phyloP scores from a whole-genome alignment of 2,329 filamentous ascomycete species.

The Elsinoe fawcettii region DNA sequence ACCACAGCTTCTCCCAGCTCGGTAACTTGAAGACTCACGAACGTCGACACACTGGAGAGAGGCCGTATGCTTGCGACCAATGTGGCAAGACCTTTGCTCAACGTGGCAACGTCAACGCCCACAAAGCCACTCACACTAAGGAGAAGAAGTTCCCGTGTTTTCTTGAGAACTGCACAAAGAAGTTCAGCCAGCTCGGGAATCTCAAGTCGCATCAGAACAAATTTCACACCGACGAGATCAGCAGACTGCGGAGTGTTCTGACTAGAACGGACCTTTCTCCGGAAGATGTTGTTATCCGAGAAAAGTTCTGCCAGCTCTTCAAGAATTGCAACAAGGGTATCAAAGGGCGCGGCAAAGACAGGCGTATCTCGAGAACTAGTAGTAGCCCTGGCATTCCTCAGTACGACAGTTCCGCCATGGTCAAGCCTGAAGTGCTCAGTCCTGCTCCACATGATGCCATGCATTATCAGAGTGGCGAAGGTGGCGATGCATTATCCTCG shows the following conservation, averaged over 20 bases:
- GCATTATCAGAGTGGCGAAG: not conserved
- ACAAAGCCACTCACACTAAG: constrained; percentile 71
- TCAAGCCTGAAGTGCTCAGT: not conserved
- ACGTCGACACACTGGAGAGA: constrained; percentile 78
- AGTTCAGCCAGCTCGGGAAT: constrained; percentile 85
- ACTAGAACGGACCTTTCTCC: constrained; percentile 28
- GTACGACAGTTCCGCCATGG: not conserved
- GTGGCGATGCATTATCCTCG: not conserved
- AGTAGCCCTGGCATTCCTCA: not conserved
- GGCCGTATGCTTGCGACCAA: constrained; percentile 69
- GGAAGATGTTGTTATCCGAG: constrained; percentile 62
- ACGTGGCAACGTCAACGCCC: constrained; percentile 74
- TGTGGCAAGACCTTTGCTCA: constrained; percentile 81
- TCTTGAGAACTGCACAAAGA: constrained; percentile 76
- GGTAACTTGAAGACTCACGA: constrained; percentile 92
- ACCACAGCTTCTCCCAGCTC: constrained; percentile 75
- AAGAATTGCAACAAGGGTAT: constrained; percentile 98
- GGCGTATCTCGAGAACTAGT: constrained; percentile 48
- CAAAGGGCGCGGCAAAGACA: constrained; percentile 85
- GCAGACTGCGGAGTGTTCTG: constrained; percentile 63
- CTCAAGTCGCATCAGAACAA: constrained; percentile 95
- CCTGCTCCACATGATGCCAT: not conserved
- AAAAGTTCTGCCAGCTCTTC: constrained; percentile 81
- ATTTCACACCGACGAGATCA: constrained; percentile 72
- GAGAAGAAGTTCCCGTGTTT: constrained; percentile 74